Evolutionary conservation across 2,329 filamentous ascomycete species (phyloP).

Genomic region (Curvularia verruculosa): DNA sequence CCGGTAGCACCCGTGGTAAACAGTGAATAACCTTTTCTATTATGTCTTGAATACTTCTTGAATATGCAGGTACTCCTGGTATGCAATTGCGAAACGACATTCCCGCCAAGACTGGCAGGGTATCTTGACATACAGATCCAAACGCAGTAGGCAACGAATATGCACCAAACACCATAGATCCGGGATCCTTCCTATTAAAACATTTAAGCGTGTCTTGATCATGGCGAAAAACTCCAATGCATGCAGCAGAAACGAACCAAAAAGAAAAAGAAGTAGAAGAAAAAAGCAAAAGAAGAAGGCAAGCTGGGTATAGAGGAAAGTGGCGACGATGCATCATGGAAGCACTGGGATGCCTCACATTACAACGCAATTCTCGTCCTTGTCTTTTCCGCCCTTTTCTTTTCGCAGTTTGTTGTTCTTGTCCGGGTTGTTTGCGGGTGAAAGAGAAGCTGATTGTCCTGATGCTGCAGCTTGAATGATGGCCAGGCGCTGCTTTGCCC

Average conservation of each 20-base stretch:
- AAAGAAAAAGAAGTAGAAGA: neutral
- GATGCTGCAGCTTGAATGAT: conserved; percentile 84
- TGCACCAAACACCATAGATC: conserved; percentile 27
- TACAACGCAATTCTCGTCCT: conserved; percentile 49
- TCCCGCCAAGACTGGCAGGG: conserved; percentile 10
- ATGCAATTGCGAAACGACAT: conserved; percentile 13
- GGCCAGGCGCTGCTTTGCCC: conserved; percentile 83
- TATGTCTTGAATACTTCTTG: conserved; percentile 5
- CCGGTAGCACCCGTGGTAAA: conserved; percentile 36
- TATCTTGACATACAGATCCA: conserved; percentile 22
- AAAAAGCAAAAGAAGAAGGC: neutral
- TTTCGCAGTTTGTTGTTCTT: conserved; percentile 41
- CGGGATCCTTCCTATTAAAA: conserved; percentile 23
- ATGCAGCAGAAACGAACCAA: neutral
- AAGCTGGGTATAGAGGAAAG: conserved; percentile 7
- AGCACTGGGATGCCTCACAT: conserved; percentile 33
- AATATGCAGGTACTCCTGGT: conserved; percentile 2
- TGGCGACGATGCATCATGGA: neutral
- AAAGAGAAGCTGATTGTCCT: conserved; percentile 49
- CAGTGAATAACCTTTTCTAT: conserved; percentile 23
- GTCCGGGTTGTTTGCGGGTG: conserved; percentile 9
- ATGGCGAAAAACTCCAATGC: conserved; percentile 1
- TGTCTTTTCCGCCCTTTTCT: conserved; percentile 38
- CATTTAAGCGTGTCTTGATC: conserved; percentile 14
- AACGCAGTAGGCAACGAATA: conserved; percentile 29